Conservation (phyloP, 2,329 filamentous ascomycete species). For the Cladobotryum mycophilum region DNA sequence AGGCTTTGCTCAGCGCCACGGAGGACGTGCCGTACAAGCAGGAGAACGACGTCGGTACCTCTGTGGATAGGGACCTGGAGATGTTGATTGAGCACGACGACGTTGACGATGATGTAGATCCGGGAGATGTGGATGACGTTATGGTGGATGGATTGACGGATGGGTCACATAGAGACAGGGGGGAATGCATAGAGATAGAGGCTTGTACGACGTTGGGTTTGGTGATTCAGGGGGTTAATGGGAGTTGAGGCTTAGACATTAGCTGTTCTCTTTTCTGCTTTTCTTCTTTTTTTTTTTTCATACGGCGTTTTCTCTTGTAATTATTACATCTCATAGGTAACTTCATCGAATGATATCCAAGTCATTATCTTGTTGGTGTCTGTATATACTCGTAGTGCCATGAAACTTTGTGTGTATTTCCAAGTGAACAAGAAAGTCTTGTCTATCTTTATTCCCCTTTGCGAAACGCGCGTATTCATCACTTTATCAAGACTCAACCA, state of each 20-base stretch:
- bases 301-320: background rate
- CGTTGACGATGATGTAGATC: conserved; percentile 35
- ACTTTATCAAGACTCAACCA: too few relatives aligned
- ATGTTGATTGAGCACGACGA: conserved; percentile 45
- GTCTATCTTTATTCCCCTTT: too few relatives aligned
- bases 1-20: conserved; percentile 46
- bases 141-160: conserved; percentile 8
- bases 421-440: too few relatives aligned
- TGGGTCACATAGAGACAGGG: conserved; percentile 8
- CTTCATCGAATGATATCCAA: too few relatives aligned
- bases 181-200: conserved; percentile 19
- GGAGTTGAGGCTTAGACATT: too few relatives aligned
- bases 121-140: conserved; percentile 8
- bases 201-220: conserved; percentile 25
- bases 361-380: too few relatives aligned
- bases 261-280: background rate
- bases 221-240: conserved; percentile 15
- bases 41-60: conserved; percentile 28
- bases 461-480: too few relatives aligned
- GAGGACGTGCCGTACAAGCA: conserved; percentile 27
- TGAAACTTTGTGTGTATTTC: too few relatives aligned
- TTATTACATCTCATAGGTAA: too few relatives aligned
- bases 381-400: too few relatives aligned
- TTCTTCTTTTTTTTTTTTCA: background rate
- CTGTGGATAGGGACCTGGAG: conserved; percentile 44